Evolutionary conservation across 2,329 filamentous ascomycete genomes (phyloP), one percentile per base, ranked within the genome.

Genomic region (Ophiocordyceps camponoti-saundersi): DNA sequence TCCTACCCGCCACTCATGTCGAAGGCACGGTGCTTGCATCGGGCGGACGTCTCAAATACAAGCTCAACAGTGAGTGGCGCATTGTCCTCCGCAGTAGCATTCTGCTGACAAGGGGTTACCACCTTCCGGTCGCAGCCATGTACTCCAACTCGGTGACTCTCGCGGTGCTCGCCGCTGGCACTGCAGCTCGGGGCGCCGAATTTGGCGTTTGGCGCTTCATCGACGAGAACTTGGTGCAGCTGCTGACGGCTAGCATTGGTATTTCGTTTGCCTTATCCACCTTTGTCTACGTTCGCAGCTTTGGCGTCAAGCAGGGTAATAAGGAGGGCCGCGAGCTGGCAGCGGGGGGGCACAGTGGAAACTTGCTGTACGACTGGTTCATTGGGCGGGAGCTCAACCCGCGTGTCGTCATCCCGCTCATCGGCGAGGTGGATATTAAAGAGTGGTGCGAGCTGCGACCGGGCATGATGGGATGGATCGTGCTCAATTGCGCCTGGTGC

Each of bases 381-480:
- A 95, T 96, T 53, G 90, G 90, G 20, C 85, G 90, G 26, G 90
- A 96, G 64, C 79, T 96, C 50, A 96, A 96, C 65, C 90, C 90
- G 3, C 85, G 89, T 44, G 64, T 93, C 49, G 77, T 73, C 0
- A 67, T 95, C 22, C 88, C 88, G 2, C 62, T 93, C 44, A 72
- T 95, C 52, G 86, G 87, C 49, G 83, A 87, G 55, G 73, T 95
- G 45, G 90, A 96, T 59, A 82, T 96, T 65, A 95, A 95, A 66
- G 73, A 81, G 50, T 95, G 82, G 63, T 84, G 84, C 63, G 90
- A 96, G 65, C 72, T 95, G 57, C 80, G 90, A n/a, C 90, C 90
- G 0, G 90, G 90, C 44, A 75, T 96, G 71, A 74, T 94, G 45
- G 86, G 85, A 46, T 96, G 87, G 85, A 76, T 89, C 52, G 73